Base-by-base conservation (phyloP, 2,329 filamentous ascomycete species). In the Cadophora sp. region DNA sequence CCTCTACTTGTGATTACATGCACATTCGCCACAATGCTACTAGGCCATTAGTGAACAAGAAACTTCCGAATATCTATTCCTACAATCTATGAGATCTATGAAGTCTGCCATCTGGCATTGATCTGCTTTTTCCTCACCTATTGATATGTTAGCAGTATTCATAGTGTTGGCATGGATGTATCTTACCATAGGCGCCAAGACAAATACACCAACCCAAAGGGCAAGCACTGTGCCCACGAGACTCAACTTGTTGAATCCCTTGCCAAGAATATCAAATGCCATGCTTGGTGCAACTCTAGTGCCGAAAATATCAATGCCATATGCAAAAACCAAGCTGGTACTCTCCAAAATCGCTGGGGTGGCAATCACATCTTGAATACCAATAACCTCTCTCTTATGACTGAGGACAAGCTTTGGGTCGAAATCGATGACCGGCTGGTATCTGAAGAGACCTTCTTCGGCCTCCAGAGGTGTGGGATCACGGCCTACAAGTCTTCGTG, bases 161-260 rank as follows among this genome's bases (percentile, higher is more conserved):
- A 7, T 53, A 40, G n/a, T 11, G 62, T 22, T 2, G 51, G 60
- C 2, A 1, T 46, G n/a, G 26, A 26, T 24, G 24, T 31, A 24
- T 84, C 91, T 84, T 85, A 97, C 96, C 87, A 98, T 89, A 31
- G 96, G 96, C 64, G 90, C 90, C 76, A 98, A 83, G 66, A 92
- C 87, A 72, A 90, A 79, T 19, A 97, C 95, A 56, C 93, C 94
- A 48, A 87, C 85, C 56, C 87, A 87, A 73, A 98, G 84, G 22
- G 93, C 95, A 50, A 91, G 83, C 46, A 99, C 94, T 0, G 96
- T 99, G 19, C 87, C 84, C 46, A 97, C 79, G 77, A 99, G 87
- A 74, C 94, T 92, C 66, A 94, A 78, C 83, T 97, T 97, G 78
- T 95, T 96, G 80, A 99, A 99, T 2, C 93, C 92, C 80, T 94